These are phyloP conservation scores for Cubamyces lactineus DNA, from an alignment of 768 basidiomycete species.

Conservation along the genomic window DNA sequence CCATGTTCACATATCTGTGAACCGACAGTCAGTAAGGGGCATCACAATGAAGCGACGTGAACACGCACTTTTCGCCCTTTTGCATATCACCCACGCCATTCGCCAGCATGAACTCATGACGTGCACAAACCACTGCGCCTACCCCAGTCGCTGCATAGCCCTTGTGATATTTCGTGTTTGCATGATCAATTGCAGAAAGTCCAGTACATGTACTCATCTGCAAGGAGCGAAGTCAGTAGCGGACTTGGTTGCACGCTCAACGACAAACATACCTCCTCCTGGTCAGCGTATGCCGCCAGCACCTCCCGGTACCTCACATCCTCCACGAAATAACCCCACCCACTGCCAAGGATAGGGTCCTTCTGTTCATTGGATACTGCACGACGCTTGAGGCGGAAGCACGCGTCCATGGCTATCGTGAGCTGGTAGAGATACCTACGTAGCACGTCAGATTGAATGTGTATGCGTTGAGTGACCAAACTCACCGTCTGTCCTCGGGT, in stretches of 20 bases:
- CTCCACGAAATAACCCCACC: no score
- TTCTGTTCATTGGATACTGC: conserved; percentile 22
- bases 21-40: no score
- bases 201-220: conserved; percentile 3
- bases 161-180: no score
- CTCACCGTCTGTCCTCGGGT: conserved; percentile 23
- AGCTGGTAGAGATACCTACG: conserved; percentile 32
- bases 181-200: neutral
- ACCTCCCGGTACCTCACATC: conserved; percentile 22
- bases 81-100: conserved; percentile 32
- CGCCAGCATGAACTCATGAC: conserved; percentile 28
- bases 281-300: conserved; percentile 8
- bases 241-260: no score
- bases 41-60: no score
- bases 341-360: conserved; percentile 18
- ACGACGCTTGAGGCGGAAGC: conserved; percentile 28
- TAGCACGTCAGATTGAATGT: no score
- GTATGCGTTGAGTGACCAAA: neutral
- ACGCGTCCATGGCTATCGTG: conserved; percentile 34
- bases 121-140: conserved; percentile 19
- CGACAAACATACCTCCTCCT: conserved; percentile 33
- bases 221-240: no score
- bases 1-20: conserved; percentile 28
- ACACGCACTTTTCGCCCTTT: conserved; percentile 31
- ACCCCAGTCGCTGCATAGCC: conserved; percentile 25